These are phyloP conservation scores for Geotrichum bryndzae DNA, from an alignment of 1,139 yeast genomes.

Conservation along the genomic window DNA sequence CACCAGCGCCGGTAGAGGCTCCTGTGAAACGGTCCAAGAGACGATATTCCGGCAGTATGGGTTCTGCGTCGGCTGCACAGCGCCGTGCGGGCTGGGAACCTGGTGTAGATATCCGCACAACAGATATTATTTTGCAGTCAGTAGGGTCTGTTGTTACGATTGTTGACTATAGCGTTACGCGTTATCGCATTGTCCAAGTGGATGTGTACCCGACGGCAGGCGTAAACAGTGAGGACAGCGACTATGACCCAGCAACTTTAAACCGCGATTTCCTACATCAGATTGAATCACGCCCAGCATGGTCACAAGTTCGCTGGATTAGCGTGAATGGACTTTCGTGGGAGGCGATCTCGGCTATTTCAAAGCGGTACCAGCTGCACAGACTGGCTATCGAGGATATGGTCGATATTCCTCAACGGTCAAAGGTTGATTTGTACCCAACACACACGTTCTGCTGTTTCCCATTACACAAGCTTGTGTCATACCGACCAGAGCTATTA, in stretches of 20 bases:
- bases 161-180: slow-evolving; percentile 41
- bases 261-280: slow-evolving; percentile 24
- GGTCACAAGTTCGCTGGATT: slow-evolving; percentile 51
- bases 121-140: slow-evolving; percentile 44
- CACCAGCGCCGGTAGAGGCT: not conserved
- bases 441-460: slow-evolving; percentile 46
- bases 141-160: slow-evolving; percentile 45
- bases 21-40: slow-evolving; percentile 16
- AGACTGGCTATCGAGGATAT: slow-evolving; percentile 50
- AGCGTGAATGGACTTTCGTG: slow-evolving; percentile 53
- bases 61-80: slow-evolving; percentile 22
- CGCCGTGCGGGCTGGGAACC: slow-evolving; percentile 49
- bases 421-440: slow-evolving; percentile 48
- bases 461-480: slow-evolving; percentile 44
- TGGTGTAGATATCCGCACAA: slow-evolving; percentile 46
- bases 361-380: slow-evolving; percentile 40
- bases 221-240: slow-evolving; percentile 3
- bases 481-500: slow-evolving; percentile 20
- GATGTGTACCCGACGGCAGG: slow-evolving; percentile 21
- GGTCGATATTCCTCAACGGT: slow-evolving; percentile 53
- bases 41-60: slow-evolving; percentile 21
- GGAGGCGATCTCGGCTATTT: slow-evolving; percentile 46
- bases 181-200: slow-evolving; percentile 41
- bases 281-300: slow-evolving; percentile 36
- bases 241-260: slow-evolving; percentile 15